These are phyloP conservation scores for Vitis cinerea DNA, from an alignment of 164 flowering plant species.

Conservation along the genomic window DNA sequence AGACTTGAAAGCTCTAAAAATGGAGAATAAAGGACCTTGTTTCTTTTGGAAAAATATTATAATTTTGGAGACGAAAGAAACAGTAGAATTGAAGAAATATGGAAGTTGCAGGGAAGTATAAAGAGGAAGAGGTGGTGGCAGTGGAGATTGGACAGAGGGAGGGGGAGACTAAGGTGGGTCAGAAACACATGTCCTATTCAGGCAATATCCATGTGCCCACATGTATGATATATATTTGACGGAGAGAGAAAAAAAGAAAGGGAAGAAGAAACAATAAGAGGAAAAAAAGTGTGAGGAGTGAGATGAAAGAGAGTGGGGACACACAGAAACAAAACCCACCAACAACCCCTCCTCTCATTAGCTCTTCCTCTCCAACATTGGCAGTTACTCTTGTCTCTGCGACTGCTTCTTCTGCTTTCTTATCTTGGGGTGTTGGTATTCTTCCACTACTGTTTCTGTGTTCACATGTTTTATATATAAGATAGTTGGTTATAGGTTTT, in stretches of 20 bases:
- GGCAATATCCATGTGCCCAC: constrained; percentile 46
- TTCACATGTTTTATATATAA: no score
- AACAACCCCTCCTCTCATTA: not conserved
- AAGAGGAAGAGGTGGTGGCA: constrained; percentile 1
- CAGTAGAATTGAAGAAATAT: no score
- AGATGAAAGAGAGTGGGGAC: not conserved
- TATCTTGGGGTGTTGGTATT: no score
- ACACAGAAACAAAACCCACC: not conserved
- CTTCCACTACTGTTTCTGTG: no score
- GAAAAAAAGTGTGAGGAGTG: not conserved
- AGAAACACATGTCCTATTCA: constrained; percentile 31
- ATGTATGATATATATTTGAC: constrained; percentile 21
- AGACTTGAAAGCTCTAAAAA: no score
- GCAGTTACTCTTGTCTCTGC: constrained; percentile 6
- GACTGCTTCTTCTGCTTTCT: not conserved
- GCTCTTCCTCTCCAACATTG: not conserved
- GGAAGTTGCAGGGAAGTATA: not conserved
- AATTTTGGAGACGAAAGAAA: no score
- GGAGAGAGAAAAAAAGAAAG: constrained; percentile 1
- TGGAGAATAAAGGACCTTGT: no score
- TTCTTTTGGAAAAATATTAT: no score
- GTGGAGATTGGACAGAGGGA: not conserved
- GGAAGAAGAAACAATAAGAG: not conserved
- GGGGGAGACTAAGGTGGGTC: constrained; percentile 25
- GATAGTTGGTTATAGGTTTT: not conserved